These are phyloP conservation scores for Colletotrichum musae DNA, from an alignment of 2,329 filamentous ascomycete genomes.

Conservation along the genomic window DNA sequence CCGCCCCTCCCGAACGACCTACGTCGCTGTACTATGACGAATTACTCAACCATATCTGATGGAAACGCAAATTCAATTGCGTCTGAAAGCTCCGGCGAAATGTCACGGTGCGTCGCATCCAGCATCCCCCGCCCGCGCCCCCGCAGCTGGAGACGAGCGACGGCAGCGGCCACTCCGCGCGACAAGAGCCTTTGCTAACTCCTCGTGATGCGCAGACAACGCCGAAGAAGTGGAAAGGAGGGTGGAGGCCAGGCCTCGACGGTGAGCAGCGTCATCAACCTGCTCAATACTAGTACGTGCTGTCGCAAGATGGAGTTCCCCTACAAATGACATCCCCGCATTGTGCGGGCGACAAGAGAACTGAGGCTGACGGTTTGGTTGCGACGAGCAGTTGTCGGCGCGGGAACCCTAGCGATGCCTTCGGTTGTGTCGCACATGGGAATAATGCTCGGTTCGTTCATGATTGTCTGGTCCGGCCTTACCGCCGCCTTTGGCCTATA, in stretches of 20 bases:
- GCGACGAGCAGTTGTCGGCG: conserved; percentile 81
- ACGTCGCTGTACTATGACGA: conserved; percentile 59
- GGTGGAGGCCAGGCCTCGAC: conserved; percentile 87
- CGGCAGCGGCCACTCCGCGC: background rate
- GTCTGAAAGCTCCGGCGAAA: conserved; percentile 41
- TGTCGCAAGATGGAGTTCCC: background rate
- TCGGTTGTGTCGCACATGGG: conserved; percentile 96
- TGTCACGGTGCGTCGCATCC: conserved; percentile 38
- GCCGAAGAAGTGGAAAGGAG: conserved; percentile 78
- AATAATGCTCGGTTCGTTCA: conserved; percentile 84
- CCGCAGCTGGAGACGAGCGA: background rate
- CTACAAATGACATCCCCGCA: background rate
- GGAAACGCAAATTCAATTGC: conserved; percentile 52
- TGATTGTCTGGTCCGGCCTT: conserved; percentile 92
- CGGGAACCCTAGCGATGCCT: conserved; percentile 96
- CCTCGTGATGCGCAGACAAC: conserved; percentile 57
- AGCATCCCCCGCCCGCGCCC: background rate
- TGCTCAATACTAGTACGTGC: conserved; percentile 91
- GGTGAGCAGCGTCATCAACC: conserved; percentile 92
- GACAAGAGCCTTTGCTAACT: conserved; percentile 15
- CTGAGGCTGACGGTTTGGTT: conserved; percentile 34
- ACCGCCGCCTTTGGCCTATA: conserved; percentile 95
- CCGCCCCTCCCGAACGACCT: conserved; percentile 6
- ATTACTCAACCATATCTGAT: conserved; percentile 68
- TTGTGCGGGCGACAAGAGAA: background rate